Conservation (phyloP, 768 basidiomycete genomes). For the Boletus subcaerulescens region DNA sequence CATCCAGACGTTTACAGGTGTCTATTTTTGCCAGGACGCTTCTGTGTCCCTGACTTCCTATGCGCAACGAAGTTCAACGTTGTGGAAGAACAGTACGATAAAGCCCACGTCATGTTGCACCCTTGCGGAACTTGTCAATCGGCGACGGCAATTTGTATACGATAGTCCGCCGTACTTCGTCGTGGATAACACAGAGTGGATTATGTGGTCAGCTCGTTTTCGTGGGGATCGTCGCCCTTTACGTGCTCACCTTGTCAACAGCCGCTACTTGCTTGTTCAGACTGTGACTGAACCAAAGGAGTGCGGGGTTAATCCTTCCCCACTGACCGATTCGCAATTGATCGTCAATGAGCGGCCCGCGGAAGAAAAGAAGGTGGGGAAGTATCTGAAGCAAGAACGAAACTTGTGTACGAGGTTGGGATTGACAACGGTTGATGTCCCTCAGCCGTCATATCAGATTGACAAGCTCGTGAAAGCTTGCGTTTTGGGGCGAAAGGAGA, state of each 20-base stretch:
- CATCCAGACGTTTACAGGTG: conserved; percentile 40
- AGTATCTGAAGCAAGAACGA: conserved; percentile 50
- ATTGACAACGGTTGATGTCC: conserved; percentile 45
- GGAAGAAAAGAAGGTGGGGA: conserved; percentile 19
- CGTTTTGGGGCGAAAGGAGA: conserved; percentile 38
- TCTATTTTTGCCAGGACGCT: conserved; percentile 66
- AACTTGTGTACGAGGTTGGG: neutral
- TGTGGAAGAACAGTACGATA: conserved; percentile 53
- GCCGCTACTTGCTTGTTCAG: conserved; percentile 62
- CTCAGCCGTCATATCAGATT: conserved; percentile 55
- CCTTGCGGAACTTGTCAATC: conserved; percentile 65
- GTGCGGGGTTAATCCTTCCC: neutral
- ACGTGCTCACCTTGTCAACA: conserved; percentile 17
- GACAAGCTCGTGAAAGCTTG: conserved; percentile 44
- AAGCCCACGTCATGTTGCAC: conserved; percentile 50
- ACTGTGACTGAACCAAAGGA: neutral
- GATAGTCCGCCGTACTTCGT: conserved; percentile 55
- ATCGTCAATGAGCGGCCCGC: neutral
- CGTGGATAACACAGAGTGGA: conserved; percentile 64
- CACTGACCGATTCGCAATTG: too few relatives aligned
- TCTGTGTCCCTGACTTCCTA: conserved; percentile 45
- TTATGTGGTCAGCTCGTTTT: conserved; percentile 50
- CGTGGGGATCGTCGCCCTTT: neutral
- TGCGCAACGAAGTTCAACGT: neutral
- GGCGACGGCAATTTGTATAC: conserved; percentile 53